A percentile compares a stretch with the other conserved stretches of the same genome.
phyloP scores from a whole-genome alignment of 495 filamentous ascomycete species.

The Talaromyces adpressus region DNA sequence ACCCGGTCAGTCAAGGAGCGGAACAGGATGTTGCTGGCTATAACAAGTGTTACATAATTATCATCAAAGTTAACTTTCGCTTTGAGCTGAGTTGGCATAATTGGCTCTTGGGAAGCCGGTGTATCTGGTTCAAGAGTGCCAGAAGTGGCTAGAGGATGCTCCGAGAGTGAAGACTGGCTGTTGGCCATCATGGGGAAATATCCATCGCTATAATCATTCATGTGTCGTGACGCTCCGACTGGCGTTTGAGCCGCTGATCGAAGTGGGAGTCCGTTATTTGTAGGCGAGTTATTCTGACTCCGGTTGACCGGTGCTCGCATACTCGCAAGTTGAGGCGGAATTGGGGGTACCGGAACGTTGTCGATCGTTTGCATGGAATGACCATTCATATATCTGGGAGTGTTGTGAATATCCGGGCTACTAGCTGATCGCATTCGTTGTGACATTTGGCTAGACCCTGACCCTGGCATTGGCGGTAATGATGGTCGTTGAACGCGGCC shows the following conservation, averaged over 20 bases:
- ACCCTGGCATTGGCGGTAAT: slow-evolving; percentile 64
- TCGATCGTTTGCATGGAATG: slow-evolving; percentile 59
- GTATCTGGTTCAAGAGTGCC: slow-evolving; percentile 17
- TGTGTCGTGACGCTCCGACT: slow-evolving; percentile 21
- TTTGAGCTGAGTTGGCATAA: slow-evolving; percentile 67
- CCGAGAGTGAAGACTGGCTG: slow-evolving; percentile 15
- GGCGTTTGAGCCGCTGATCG: slow-evolving; percentile 38
- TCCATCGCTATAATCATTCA: slow-evolving; percentile 16
- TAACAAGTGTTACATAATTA: slow-evolving; percentile 83
- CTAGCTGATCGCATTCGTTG: slow-evolving; percentile 63
- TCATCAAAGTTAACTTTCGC: slow-evolving; percentile 85
- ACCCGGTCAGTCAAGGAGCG: slow-evolving; percentile 93
- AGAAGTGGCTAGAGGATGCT: slow-evolving; percentile 27
- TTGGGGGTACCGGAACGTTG: slow-evolving; percentile 57
- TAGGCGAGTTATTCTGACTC: slow-evolving; percentile 62
- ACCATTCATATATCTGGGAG: slow-evolving; percentile 45
- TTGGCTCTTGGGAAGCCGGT: slow-evolving; percentile 27
- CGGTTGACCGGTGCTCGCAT: slow-evolving; percentile 56
- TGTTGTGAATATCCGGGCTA: slow-evolving; percentile 59
- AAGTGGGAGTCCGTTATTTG: slow-evolving; percentile 39
- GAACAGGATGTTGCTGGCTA: slow-evolving; percentile 87
- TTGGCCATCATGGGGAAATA: slow-evolving; percentile 15
- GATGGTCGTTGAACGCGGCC: slow-evolving; percentile 73
- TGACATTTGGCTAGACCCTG: slow-evolving; percentile 40
- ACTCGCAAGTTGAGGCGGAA: slow-evolving; percentile 54